These are phyloP conservation scores for Boletus sp. DNA, from an alignment of 768 basidiomycete species.

Conservation along the genomic window DNA sequence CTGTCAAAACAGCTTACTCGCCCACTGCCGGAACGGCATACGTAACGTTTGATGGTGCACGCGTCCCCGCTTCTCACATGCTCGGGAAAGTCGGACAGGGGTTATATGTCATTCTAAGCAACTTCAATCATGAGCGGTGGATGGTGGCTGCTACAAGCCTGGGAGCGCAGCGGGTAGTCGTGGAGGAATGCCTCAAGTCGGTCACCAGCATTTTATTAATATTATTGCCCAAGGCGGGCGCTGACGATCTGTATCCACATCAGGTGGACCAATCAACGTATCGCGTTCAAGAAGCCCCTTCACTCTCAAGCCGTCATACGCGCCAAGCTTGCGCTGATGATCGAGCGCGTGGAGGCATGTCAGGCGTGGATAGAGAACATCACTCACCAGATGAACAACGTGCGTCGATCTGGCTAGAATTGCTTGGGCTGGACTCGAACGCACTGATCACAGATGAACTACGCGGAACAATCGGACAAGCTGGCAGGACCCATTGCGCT, in stretches of 20 bases:
- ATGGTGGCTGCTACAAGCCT: constrained; percentile 75
- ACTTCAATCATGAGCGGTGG: constrained; percentile 91
- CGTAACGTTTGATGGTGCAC: constrained; percentile 76
- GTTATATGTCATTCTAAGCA: constrained; percentile 77
- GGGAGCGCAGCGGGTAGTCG: constrained; percentile 72
- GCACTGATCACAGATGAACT: constrained; percentile 63
- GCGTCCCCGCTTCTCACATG: constrained; percentile 83
- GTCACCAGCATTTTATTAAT: not conserved
- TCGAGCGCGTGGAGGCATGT: constrained; percentile 79
- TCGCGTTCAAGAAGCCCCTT: constrained; percentile 88
- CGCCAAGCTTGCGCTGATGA: constrained; percentile 85
- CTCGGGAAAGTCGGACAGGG: constrained; percentile 87
- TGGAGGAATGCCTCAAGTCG: constrained; percentile 90
- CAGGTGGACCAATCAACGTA: constrained; percentile 86
- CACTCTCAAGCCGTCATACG: constrained; percentile 84
- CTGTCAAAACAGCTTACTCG: constrained; percentile 93
- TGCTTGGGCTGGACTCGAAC: not conserved
- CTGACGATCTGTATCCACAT: constrained; percentile 12
- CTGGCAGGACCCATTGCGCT: constrained; percentile 88
- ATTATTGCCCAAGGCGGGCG: not conserved
- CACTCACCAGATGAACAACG: constrained; percentile 91
- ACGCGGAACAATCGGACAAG: constrained; percentile 78
- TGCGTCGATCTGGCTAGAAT: constrained; percentile 30
- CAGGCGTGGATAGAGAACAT: constrained; percentile 90
- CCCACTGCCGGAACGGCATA: constrained; percentile 87